phyloP scores from a whole-genome alignment of 768 basidiomycete genomes.

The Boletus sp. region DNA sequence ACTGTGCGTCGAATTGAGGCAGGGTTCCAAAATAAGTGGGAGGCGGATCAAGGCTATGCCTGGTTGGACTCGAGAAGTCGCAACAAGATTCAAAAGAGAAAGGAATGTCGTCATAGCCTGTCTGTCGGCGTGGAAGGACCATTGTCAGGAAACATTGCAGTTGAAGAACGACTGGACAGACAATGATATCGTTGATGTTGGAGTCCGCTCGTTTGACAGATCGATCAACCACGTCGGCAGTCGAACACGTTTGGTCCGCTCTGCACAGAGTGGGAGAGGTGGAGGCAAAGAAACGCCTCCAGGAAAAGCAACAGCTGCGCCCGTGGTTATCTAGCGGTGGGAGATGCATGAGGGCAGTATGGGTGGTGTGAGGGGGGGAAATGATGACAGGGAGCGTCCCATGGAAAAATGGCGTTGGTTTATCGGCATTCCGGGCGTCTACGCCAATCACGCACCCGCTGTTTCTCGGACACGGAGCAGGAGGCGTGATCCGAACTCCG shows the following conservation, averaged over 20 bases:
- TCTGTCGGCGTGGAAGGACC: constrained; percentile 1
- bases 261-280: background rate
- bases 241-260: background rate
- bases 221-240: background rate
- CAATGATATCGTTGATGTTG: constrained; percentile 1
- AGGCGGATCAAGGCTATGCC: constrained; percentile 31
- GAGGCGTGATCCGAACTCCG: constrained; percentile 30
- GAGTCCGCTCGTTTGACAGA: constrained; percentile 4
- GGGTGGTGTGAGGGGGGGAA: constrained; percentile 6
- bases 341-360: constrained; percentile 17
- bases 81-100: constrained; percentile 41
- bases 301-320: constrained; percentile 17
- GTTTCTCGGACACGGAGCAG: constrained; percentile 14
- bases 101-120: constrained; percentile 16
- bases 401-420: constrained; percentile 30
- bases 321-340: constrained; percentile 25
- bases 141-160: background rate
- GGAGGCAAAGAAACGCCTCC: constrained; percentile 20
- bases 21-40: constrained; percentile 40
- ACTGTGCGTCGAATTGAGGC: constrained; percentile 8
- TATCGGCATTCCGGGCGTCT: constrained; percentile 29
- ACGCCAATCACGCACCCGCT: constrained; percentile 7
- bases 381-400: constrained; percentile 1
- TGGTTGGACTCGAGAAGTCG: constrained; percentile 35
- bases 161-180: constrained; percentile 1